These are phyloP conservation scores for Suhomyces terraborum DNA, from an alignment of 1,139 yeast species.

Conservation along the genomic window DNA sequence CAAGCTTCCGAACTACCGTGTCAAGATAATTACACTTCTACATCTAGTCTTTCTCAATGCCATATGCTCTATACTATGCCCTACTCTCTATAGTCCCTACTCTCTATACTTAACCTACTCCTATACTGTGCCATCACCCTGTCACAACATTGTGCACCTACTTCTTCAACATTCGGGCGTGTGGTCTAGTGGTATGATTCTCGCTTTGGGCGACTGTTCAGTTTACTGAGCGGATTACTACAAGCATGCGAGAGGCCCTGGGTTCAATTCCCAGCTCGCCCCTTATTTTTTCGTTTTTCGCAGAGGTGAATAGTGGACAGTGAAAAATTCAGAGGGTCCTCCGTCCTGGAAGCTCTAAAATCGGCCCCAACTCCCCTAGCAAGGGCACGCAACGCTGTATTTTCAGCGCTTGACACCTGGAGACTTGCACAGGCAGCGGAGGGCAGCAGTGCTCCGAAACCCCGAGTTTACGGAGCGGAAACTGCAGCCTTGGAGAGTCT, in stretches of 20 bases:
- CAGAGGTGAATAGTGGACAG: too few relatives aligned
- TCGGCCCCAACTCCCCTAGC: neutral
- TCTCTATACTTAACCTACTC: neutral
- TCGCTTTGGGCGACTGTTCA: conserved; percentile 20
- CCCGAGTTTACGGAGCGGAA: neutral
- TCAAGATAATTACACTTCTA: too few relatives aligned
- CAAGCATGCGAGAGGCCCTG: conserved; percentile 26
- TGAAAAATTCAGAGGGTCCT: too few relatives aligned
- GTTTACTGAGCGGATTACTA: conserved; percentile 6
- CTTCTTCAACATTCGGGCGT: conserved; percentile 17
- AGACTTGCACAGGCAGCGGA: too few relatives aligned
- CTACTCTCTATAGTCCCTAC: too few relatives aligned
- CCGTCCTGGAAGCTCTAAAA: neutral
- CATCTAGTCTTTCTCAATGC: too few relatives aligned
- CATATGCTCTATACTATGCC: too few relatives aligned
- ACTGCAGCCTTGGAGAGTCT: too few relatives aligned
- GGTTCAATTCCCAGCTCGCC: conserved; percentile 27
- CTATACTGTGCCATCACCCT: too few relatives aligned
- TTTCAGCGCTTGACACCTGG: too few relatives aligned
- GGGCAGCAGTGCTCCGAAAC: neutral
- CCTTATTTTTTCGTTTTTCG: too few relatives aligned
- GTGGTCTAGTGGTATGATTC: conserved; percentile 27
- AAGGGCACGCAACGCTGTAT: neutral
- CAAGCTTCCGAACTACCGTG: too few relatives aligned
- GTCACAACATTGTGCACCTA: neutral